These are phyloP conservation scores for Ceratocystis variospora DNA, from an alignment of 2,329 filamentous ascomycete species.

Conservation along the genomic window DNA sequence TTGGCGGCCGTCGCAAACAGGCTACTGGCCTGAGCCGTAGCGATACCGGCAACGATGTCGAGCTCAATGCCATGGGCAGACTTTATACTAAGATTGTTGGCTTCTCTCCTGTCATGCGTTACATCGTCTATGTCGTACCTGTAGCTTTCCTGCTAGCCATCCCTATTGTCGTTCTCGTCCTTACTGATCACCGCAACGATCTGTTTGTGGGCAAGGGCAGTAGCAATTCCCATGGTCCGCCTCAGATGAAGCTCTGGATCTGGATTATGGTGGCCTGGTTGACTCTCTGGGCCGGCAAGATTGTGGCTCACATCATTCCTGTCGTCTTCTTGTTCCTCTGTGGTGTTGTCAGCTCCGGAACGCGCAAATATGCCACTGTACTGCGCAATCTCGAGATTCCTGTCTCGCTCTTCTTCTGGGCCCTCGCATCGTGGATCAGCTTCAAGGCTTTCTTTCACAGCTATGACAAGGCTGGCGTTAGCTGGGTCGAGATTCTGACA, in stretches of 20 bases:
- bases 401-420: slow-evolving; percentile 56
- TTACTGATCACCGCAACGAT: slow-evolving; percentile 30
- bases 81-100: slow-evolving; percentile 51
- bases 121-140: slow-evolving; percentile 54
- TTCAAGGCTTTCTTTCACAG: slow-evolving; percentile 42
- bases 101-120: slow-evolving; percentile 50
- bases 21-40: slow-evolving; percentile 30
- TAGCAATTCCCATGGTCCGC: slow-evolving; percentile 29
- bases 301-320: slow-evolving; percentile 47
- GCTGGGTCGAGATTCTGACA: slow-evolving; percentile 46
- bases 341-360: slow-evolving; percentile 55
- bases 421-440: slow-evolving; percentile 46
- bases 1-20: slow-evolving; percentile 37
- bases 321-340: slow-evolving; percentile 53
- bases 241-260: slow-evolving; percentile 48
- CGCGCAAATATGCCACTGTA: slow-evolving; percentile 55
- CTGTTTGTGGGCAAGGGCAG: slow-evolving; percentile 27
- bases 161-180: slow-evolving; percentile 44
- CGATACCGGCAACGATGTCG: slow-evolving; percentile 34
- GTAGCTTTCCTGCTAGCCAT: slow-evolving; percentile 47
- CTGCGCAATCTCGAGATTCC: slow-evolving; percentile 51
- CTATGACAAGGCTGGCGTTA: slow-evolving; percentile 26
- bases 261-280: slow-evolving; percentile 59
- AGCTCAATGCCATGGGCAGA: slow-evolving; percentile 51
- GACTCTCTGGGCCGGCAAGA: slow-evolving; percentile 52